Percentiles rank a stretch among this genome's conserved stretches.
Evolutionary conservation across 352 stramenopile species (phyloP).

Genomic region (Phytophthora podocarpi): DNA sequence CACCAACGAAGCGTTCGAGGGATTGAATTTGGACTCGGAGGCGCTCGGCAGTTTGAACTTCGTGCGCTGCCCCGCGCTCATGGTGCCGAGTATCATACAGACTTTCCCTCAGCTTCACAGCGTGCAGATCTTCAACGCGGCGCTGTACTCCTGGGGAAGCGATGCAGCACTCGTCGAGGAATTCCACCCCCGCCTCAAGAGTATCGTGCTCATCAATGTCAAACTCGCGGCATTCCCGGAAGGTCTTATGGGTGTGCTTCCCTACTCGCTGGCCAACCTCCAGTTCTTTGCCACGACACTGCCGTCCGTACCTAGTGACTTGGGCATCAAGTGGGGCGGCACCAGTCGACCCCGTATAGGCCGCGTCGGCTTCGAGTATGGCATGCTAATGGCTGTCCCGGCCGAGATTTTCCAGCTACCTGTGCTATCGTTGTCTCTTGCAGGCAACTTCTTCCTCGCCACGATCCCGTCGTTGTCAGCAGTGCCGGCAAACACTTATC

Average conservation of each 20-base stretch:
- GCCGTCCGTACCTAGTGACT: slow-evolving; percentile 13
- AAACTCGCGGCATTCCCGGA: slow-evolving; percentile 19
- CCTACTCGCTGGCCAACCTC: slow-evolving; percentile 16
- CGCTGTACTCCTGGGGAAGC: slow-evolving; percentile 18
- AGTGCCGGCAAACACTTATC: slow-evolving; percentile 14
- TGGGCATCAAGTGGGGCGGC: slow-evolving; percentile 25
- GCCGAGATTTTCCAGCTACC: slow-evolving; percentile 25
- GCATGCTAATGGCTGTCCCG: slow-evolving; percentile 15
- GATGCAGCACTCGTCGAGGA: slow-evolving; percentile 17
- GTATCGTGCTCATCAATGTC: slow-evolving; percentile 18
- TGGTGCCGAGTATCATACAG: slow-evolving; percentile 22
- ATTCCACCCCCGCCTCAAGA: slow-evolving; percentile 17
- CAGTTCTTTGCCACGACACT: slow-evolving; percentile 28
- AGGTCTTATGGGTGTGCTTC: slow-evolving; percentile 18
- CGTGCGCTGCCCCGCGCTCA: slow-evolving; percentile 22
- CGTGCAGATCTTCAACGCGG: slow-evolving; percentile 29
- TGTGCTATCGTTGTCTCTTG: slow-evolving; percentile 21
- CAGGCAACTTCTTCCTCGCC: slow-evolving; percentile 26
- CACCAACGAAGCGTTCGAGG: slow-evolving; percentile 17
- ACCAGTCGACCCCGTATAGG: slow-evolving; percentile 5
- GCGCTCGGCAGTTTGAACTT: slow-evolving; percentile 21
- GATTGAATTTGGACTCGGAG: slow-evolving; percentile 19
- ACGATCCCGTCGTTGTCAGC: slow-evolving; percentile 6
- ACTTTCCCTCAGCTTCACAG: slow-evolving; percentile 12
- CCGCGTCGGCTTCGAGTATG: slow-evolving; percentile 32